A percentile compares a stretch with the other conserved stretches of the same genome.
Conservation (phyloP, 192 early-diverging fungal species). For the Mortierella alpina region DNA sequence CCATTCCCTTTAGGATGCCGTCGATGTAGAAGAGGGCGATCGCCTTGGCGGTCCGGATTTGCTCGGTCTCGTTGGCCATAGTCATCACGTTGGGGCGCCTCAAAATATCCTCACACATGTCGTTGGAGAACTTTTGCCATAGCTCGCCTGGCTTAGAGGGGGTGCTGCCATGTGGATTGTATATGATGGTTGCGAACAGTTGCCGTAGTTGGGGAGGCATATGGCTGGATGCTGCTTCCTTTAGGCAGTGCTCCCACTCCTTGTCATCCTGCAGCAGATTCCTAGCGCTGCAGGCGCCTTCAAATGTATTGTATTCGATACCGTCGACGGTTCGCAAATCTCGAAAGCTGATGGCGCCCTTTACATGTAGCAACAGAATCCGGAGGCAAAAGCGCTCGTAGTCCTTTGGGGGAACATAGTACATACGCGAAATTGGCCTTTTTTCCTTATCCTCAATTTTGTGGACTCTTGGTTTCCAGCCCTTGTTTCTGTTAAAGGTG, state of each 20-base stretch:
- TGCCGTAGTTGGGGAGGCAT: not conserved
- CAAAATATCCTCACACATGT: too few relatives aligned
- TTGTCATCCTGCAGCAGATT: slow-evolving; percentile 29
- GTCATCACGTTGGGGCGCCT: too few relatives aligned
- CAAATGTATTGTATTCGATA: slow-evolving; percentile 8
- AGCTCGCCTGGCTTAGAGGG: too few relatives aligned
- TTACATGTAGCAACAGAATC: slow-evolving; percentile 5
- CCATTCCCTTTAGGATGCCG: not conserved
- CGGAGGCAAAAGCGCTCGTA: slow-evolving; percentile 28
- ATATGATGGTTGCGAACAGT: too few relatives aligned
- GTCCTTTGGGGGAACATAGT: slow-evolving; percentile 9
- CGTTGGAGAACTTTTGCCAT: too few relatives aligned
- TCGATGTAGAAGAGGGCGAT: slow-evolving; percentile 1
- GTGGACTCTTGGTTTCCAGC: too few relatives aligned
- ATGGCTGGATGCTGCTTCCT: slow-evolving; percentile 5
- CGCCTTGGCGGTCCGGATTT: not conserved
- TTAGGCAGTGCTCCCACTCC: slow-evolving; percentile 18
- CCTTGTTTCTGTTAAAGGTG: slow-evolving; percentile 14
- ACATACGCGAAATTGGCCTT: too few relatives aligned
- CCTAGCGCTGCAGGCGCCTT: slow-evolving; percentile 6
- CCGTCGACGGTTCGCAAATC: slow-evolving; percentile 23
- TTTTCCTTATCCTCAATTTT: too few relatives aligned
- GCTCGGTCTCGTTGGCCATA: too few relatives aligned
- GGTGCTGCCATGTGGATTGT: too few relatives aligned
- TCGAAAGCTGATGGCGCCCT: slow-evolving; percentile 16